Evolutionary conservation across 179 eudicot genomes (phyloP).

Genomic region (Spergularia azorica): DNA sequence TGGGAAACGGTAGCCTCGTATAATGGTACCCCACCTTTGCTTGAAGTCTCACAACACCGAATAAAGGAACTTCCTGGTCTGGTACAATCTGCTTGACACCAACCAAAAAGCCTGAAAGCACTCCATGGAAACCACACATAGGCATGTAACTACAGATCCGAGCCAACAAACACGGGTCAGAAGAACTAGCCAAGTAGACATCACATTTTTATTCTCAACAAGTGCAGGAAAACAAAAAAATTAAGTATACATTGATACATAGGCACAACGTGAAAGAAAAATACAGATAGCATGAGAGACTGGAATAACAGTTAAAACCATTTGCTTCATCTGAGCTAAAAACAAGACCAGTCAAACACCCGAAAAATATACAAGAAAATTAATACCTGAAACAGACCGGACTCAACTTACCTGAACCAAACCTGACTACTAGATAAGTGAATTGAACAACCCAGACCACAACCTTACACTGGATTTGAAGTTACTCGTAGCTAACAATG

Average conservation of each 20-base stretch:
- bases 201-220: too few species aligned
- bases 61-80: conserved; percentile 75
- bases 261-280: background rate
- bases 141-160: conserved; percentile 72
- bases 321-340: too few species aligned
- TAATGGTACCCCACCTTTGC: conserved; percentile 60
- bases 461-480: too few species aligned
- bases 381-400: too few species aligned
- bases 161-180: conserved; percentile 11
- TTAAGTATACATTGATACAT: background rate
- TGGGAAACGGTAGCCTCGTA: background rate
- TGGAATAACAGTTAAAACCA: too few species aligned
- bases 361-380: too few species aligned
- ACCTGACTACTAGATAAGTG: too few species aligned
- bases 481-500: too few species aligned
- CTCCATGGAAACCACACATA: conserved; percentile 90
- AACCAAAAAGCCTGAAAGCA: conserved; percentile 83
- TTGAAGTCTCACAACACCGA: conserved; percentile 54
- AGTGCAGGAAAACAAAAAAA: background rate
- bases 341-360: too few species aligned
- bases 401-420: too few species aligned
- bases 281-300: too few species aligned
- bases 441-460: too few species aligned
- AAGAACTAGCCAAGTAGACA: background rate
- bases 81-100: conserved; percentile 96